Base-by-base conservation (phyloP, 2,329 filamentous ascomycete genomes). In the Pseudogymnoascus sp. region DNA sequence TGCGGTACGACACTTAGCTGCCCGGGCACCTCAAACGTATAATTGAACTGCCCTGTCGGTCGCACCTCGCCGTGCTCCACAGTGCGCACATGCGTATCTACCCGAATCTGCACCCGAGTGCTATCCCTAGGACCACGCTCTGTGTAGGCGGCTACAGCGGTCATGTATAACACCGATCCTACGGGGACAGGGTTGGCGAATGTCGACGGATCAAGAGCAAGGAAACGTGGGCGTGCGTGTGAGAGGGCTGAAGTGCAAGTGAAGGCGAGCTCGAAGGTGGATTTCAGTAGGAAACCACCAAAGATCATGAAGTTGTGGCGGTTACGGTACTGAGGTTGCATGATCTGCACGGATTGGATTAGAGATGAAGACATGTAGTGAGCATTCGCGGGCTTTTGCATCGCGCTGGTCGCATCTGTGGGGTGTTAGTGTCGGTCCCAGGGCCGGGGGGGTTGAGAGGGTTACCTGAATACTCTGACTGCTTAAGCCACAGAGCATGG, bases 241-340 rank as follows among this genome's bases (percentile, higher is more conserved):
- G 86, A 82, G 67, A 88, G 87, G 1, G 84, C 81, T 0, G 86
- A 85, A 1, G 85, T 85, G 68, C 85, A 87, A 67, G 85, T 88
- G 73, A 89, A 90, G 1, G 87, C 86, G 1, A 89, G 78, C 70
- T 90, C 87, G 65, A 89, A 89, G 0, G 85, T 86, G 64, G 86
- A 82, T 69, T 87, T 87, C 1, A 90, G 78, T 1, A 89, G 77
- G 68, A 86, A 89, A 11, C 87, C 87, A 60, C 87, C 87, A 67
- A 89, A 90, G 61, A 90, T 88, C 86, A 88, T 88, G 74, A 87
- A 87, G 65, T 86, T 84, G 71, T 88, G 85, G 2, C 84, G 74
- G 71, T 87, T 87, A 57, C 85, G 81, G 70, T 85, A 82, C 71
- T 88, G 85, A 0, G 87, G 87, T 66, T 89, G 86, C 86, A 89